Evolutionary conservation across 2,329 filamentous ascomycete species (phyloP).

Genomic region (Bretziella fagacearum): DNA sequence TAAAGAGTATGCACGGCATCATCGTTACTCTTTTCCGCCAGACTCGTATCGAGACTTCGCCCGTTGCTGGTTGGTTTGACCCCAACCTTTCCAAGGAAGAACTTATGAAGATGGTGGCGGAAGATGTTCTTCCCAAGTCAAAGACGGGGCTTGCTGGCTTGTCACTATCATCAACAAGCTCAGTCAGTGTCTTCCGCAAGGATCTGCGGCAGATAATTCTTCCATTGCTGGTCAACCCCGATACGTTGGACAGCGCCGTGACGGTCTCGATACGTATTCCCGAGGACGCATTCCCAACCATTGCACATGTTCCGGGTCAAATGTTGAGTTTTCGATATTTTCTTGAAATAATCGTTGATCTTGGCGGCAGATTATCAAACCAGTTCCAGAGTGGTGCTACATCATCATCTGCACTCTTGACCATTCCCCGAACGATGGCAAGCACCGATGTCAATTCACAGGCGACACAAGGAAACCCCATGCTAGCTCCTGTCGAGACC

Average conservation of each 20-base stretch:
- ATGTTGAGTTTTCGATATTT: slow-evolving; percentile 95
- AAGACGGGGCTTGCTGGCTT: slow-evolving; percentile 73
- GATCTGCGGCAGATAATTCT: slow-evolving; percentile 80
- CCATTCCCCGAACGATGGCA: slow-evolving; percentile 18
- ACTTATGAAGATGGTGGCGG: slow-evolving; percentile 53
- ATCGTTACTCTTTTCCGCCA: slow-evolving; percentile 86
- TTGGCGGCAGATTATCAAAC: slow-evolving; percentile 71
- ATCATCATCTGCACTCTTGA: slow-evolving; percentile 25
- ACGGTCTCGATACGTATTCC: slow-evolving; percentile 74
- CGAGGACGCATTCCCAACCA: slow-evolving; percentile 82
- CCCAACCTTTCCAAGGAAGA: slow-evolving; percentile 40
- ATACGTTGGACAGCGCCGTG: slow-evolving; percentile 58
- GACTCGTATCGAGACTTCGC: slow-evolving; percentile 69
- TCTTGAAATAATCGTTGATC: slow-evolving; percentile 79
- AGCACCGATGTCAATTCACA: slow-evolving; percentile 26
- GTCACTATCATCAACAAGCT: slow-evolving; percentile 69
- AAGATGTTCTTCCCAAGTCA: slow-evolving; percentile 76
- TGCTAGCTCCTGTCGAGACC: slow-evolving; percentile 66
- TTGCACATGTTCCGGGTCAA: slow-evolving; percentile 70
- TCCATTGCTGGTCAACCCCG: slow-evolving; percentile 74
- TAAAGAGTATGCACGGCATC: slow-evolving; percentile 83
- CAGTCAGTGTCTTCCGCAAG: slow-evolving; percentile 86
- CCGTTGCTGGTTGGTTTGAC: slow-evolving; percentile 33
- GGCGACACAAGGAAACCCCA: slow-evolving; percentile 32
- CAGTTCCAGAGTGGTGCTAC: slow-evolving; percentile 49